Percentiles rank a stretch among this genome's conserved stretches.
phyloP scores from a whole-genome alignment of 164 flowering plant genomes.

The Brasenia schreberi region DNA sequence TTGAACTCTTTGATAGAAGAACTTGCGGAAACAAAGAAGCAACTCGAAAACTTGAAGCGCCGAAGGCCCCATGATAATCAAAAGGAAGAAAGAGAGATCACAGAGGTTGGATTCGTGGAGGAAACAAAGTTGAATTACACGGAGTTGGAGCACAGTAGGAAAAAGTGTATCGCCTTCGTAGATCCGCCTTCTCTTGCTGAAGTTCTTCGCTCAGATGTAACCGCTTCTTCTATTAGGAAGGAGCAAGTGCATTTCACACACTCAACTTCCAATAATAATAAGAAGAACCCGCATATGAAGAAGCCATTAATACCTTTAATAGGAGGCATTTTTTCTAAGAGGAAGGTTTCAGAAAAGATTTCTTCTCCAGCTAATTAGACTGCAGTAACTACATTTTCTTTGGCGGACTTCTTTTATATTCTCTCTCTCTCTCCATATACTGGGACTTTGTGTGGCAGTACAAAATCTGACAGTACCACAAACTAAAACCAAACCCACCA shows the following conservation, averaged over 20 bases:
- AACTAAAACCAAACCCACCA: no score
- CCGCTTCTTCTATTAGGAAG: background rate
- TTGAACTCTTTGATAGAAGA: constrained; percentile 52
- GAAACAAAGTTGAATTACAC: constrained; percentile 2
- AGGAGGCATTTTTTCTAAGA: constrained; percentile 30
- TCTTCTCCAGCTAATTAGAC: constrained; percentile 1
- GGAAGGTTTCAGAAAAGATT: constrained; percentile 23
- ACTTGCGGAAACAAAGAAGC: constrained; percentile 53
- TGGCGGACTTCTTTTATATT: no score
- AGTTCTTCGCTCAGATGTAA: constrained; percentile 14
- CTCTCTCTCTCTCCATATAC: no score
- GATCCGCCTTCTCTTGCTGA: constrained; percentile 41
- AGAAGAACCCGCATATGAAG: constrained; percentile 8
- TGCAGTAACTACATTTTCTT: no score
- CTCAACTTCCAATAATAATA: background rate
- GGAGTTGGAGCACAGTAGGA: constrained; percentile 21
- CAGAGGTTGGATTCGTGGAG: constrained; percentile 21
- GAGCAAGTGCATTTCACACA: background rate
- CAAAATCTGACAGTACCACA: no score
- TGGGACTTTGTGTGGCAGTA: no score
- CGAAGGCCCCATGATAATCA: constrained; percentile 9
- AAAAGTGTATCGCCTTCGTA: constrained; percentile 56
- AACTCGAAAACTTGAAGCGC: constrained; percentile 40
- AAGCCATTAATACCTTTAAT: constrained; percentile 37
- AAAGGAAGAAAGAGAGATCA: background rate